Conservation (phyloP, 2,329 filamentous ascomycete species). For the Ophiosphaerella narmari region DNA sequence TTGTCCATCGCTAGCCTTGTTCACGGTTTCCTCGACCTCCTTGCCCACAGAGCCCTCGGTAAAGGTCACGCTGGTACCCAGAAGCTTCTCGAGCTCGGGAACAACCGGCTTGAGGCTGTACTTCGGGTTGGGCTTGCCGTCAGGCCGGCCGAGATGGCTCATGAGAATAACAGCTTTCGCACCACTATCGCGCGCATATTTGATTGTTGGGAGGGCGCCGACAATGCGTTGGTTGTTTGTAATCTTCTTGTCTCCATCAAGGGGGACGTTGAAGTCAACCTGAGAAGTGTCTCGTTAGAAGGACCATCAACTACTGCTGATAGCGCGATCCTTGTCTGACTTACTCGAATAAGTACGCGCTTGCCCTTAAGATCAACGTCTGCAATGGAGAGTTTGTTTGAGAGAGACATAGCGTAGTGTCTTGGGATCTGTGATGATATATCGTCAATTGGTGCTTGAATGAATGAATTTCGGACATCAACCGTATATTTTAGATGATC, state of each 20-base stretch:
- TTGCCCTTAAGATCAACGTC: slow-evolving; percentile 98
- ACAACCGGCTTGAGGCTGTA: slow-evolving; percentile 95
- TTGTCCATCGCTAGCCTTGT: slow-evolving; percentile 77
- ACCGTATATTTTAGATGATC: background rate
- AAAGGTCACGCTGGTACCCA: slow-evolving; percentile 84
- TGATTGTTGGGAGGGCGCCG: slow-evolving; percentile 93
- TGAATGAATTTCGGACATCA: background rate
- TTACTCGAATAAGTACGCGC: slow-evolving; percentile 93
- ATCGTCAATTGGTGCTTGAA: slow-evolving; percentile 15
- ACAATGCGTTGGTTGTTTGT: slow-evolving; percentile 99
- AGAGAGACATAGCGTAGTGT: slow-evolving; percentile 78
- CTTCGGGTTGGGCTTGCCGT: slow-evolving; percentile 87
- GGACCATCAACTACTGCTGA: background rate
- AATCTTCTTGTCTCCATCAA: slow-evolving; percentile 88
- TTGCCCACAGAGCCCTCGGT: slow-evolving; percentile 88
- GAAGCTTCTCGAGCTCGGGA: slow-evolving; percentile 86
- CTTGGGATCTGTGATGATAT: slow-evolving; percentile 16
- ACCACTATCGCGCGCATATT: slow-evolving; percentile 86
- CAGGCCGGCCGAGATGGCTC: slow-evolving; percentile 96
- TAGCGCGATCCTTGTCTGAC: slow-evolving; percentile 42
- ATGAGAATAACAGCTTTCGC: slow-evolving; percentile 94
- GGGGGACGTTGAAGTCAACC: slow-evolving; percentile 99
- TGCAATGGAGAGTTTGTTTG: slow-evolving; percentile 95
- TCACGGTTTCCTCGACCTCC: slow-evolving; percentile 87
- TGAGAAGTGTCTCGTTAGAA: slow-evolving; percentile 47